A percentile compares a stretch with the other conserved stretches of the same genome.
phyloP scores from a whole-genome alignment of 306 rosid species.

The Acmispon strigosus region DNA sequence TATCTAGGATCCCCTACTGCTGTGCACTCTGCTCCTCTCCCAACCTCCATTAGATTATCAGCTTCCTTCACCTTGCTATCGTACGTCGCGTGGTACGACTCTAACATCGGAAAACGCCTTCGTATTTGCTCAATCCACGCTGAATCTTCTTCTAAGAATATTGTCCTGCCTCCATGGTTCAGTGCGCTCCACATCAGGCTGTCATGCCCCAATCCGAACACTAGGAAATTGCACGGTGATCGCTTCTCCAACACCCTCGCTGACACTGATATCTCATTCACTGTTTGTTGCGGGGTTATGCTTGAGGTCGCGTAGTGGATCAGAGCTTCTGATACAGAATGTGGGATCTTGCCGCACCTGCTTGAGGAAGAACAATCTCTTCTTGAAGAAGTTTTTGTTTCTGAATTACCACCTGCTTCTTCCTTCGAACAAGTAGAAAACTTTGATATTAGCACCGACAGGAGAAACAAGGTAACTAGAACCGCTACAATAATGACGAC shows the following conservation, averaged over 20 bases:
- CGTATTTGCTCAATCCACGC: conserved; percentile 60
- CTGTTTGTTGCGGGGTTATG: conserved; percentile 71
- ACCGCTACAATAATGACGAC: conserved; percentile 44
- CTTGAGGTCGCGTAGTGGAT: conserved; percentile 72
- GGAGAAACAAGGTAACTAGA: conserved; percentile 36
- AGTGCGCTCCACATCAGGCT: conserved; percentile 82
- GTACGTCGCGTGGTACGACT: conserved; percentile 52
- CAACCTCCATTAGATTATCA: conserved; percentile 47
- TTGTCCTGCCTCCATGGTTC: conserved; percentile 54
- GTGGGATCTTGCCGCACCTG: conserved; percentile 45
- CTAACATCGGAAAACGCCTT: conserved; percentile 43
- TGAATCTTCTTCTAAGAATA: conserved; percentile 73
- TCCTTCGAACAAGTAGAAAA: conserved; percentile 31
- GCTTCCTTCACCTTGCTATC: conserved; percentile 68
- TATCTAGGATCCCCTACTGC: conserved; percentile 42
- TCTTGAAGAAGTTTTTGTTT: background rate
- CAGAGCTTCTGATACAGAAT: conserved; percentile 41
- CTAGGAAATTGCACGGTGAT: conserved; percentile 77
- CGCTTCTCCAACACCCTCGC: conserved; percentile 37
- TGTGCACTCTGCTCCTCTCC: conserved; percentile 53
- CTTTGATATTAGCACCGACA: conserved; percentile 52
- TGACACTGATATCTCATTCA: conserved; percentile 58
- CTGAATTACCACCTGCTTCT: no score
- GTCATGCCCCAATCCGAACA: conserved; percentile 77
- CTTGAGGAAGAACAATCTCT: conserved; percentile 1